Conservation (phyloP, 2,329 filamentous ascomycete genomes). For the Fusarium xylarioides region DNA sequence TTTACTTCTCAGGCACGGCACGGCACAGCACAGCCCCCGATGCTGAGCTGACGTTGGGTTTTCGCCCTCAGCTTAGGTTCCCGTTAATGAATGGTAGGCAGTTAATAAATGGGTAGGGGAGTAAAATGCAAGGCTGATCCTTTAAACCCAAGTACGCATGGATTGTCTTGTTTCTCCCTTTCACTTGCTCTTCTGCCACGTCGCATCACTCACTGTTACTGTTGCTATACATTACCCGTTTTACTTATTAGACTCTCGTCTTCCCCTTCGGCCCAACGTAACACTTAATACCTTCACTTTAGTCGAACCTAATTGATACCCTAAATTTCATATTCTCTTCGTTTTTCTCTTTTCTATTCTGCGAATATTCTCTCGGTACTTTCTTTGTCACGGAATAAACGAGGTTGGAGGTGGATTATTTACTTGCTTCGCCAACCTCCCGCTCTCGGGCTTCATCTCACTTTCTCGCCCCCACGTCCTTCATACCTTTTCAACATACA, state of each 20-base stretch:
- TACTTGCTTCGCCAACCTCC: slow-evolving; percentile 20
- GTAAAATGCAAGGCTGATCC: slow-evolving; percentile 13
- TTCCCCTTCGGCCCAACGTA: slow-evolving; percentile 12
- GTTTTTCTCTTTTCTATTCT: not conserved
- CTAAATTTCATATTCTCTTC: not conserved
- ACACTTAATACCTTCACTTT: slow-evolving; percentile 4
- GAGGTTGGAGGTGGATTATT: slow-evolving; percentile 13
- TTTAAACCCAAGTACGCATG: not conserved
- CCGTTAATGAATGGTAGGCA: not conserved
- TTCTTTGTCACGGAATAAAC: slow-evolving; percentile 1
- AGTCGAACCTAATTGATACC: slow-evolving; percentile 11
- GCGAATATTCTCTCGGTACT: not conserved
- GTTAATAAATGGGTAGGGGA: not conserved
- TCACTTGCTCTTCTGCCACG: slow-evolving; percentile 14
- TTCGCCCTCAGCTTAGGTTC: slow-evolving; percentile 27
- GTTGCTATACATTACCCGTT: not conserved
- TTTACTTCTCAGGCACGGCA: not conserved
- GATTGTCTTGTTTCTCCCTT: not conserved
- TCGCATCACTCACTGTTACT: not conserved
- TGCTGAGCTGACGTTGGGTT: slow-evolving; percentile 42
- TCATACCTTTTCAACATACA: slow-evolving; percentile 2
- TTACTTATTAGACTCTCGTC: slow-evolving; percentile 9
- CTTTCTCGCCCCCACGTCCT: slow-evolving; percentile 15
- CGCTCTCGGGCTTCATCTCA: not conserved
- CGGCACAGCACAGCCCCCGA: slow-evolving; percentile 28